These are phyloP conservation scores for Hylodesmum podocarpum DNA, from an alignment of 306 rosid species.

Conservation along the genomic window DNA sequence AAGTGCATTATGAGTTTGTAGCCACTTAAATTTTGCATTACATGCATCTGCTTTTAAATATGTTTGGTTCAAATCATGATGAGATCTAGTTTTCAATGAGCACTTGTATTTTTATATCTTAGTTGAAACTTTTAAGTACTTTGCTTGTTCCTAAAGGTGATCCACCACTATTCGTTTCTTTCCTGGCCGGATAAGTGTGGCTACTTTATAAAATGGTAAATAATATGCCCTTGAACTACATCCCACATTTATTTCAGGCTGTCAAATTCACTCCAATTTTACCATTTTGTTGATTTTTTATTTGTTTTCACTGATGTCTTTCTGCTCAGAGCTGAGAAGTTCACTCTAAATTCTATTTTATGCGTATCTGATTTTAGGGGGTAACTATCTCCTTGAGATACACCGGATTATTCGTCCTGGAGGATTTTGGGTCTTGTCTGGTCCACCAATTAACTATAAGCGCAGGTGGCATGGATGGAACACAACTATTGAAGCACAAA, in stretches of 20 bases:
- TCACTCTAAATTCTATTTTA: not conserved
- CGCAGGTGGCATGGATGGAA: conserved; percentile 96
- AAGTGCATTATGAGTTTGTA: not conserved
- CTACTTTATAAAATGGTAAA: not conserved
- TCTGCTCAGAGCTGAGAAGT: not conserved
- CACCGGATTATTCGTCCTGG: conserved; percentile 98
- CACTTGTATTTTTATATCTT: not conserved
- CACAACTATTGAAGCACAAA: conserved; percentile 88
- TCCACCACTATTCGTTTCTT: not conserved
- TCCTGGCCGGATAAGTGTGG: not conserved
- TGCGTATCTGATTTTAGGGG: conserved; percentile 53
- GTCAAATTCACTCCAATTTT: not conserved
- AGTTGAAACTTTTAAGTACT: not conserved
- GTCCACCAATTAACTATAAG: conserved; percentile 93
- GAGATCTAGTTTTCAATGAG: not conserved
- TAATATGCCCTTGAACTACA: not conserved
- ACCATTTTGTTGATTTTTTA: not conserved
- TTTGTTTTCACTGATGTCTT: not conserved
- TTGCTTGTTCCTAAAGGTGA: not conserved
- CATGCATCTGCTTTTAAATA: not conserved
- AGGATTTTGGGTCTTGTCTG: conserved; percentile 96
- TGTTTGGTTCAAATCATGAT: not conserved
- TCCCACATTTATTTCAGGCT: not conserved
- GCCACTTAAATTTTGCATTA: conserved; percentile 14
- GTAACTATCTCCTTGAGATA: conserved; percentile 80